Conservation (phyloP, 352 stramenopile species). For the Phytophthora boehmeriae region DNA sequence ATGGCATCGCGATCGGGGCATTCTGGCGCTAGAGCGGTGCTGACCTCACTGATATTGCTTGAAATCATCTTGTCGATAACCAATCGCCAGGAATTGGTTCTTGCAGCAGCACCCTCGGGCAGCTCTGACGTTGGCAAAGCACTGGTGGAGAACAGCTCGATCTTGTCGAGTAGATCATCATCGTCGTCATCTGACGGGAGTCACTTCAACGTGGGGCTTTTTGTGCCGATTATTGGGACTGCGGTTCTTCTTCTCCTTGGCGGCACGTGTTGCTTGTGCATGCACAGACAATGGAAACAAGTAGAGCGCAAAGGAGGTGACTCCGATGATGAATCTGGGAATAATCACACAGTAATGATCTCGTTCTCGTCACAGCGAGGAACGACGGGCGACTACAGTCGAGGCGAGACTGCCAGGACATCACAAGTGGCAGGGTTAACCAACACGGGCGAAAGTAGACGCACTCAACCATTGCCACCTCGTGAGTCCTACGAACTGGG, state of each 20-base stretch:
- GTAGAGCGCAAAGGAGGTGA: constrained; percentile 11
- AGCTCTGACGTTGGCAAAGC: background rate
- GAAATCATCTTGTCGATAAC: background rate
- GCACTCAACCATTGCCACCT: constrained; percentile 2
- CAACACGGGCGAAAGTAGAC: constrained; percentile 8
- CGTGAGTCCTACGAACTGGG: constrained; percentile 24
- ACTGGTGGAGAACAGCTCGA: constrained; percentile 8
- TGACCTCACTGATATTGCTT: background rate
- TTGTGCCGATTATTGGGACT: constrained; percentile 25
- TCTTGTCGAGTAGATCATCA: constrained; percentile 6
- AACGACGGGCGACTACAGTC: constrained; percentile 4
- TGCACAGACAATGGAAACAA: constrained; percentile 26
- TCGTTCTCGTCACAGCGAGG: constrained; percentile 19
- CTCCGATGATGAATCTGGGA: constrained; percentile 2
- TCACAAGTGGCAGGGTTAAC: constrained; percentile 5
- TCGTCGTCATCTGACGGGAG: constrained; percentile 3
- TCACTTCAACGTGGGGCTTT: constrained; percentile 19
- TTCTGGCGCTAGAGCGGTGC: background rate
- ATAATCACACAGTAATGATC: constrained; percentile 11
- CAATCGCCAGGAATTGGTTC: background rate
- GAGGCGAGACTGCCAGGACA: constrained; percentile 7
- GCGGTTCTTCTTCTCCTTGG: constrained; percentile 23
- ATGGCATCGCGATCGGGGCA: background rate
- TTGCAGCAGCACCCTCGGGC: background rate
- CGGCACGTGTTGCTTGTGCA: constrained; percentile 26